phyloP scores from a whole-genome alignment of 768 basidiomycete species.

The Hygrocybe punicea region DNA sequence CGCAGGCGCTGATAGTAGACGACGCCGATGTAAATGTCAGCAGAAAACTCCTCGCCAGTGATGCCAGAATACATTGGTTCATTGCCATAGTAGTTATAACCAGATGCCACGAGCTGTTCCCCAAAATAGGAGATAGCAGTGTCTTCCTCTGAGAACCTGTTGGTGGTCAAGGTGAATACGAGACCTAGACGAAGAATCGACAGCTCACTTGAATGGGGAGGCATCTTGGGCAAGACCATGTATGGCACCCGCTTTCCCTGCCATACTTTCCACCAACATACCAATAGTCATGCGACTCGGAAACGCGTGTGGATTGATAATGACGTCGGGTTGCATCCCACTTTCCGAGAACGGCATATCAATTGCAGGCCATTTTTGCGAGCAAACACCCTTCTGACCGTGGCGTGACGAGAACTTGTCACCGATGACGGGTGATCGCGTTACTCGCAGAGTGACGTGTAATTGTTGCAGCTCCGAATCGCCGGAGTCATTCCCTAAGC shows the following conservation, averaged over 20 bases:
- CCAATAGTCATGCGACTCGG: constrained; percentile 99
- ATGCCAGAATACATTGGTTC: constrained; percentile 99
- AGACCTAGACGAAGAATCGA: constrained; percentile 4
- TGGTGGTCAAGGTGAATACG: constrained; percentile 14
- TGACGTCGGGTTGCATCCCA: constrained; percentile 98
- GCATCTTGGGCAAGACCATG: constrained; percentile 98
- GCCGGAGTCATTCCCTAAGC: constrained; percentile 75
- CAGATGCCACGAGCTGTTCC: constrained; percentile 85
- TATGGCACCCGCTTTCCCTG: constrained; percentile 98
- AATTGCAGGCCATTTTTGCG: constrained; percentile 96
- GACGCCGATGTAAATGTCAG: constrained; percentile 97
- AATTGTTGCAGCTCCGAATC: constrained; percentile 89
- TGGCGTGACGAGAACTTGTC: constrained; percentile 99
- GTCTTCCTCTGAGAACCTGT: constrained; percentile 91
- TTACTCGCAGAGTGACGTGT: constrained; percentile 88
- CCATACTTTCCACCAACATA: constrained; percentile 99
- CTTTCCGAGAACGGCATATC: constrained; percentile 99
- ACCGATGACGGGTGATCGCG: constrained; percentile 94
- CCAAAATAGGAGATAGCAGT: constrained; percentile 98
- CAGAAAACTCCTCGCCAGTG: constrained; percentile 96
- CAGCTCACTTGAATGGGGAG: constrained; percentile 89
- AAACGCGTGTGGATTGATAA: constrained; percentile 99
- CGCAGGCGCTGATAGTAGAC: constrained; percentile 98
- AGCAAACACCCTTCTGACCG: constrained; percentile 99
- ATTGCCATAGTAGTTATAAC: constrained; percentile 98